A percentile compares a stretch with the other conserved stretches of the same genome.
phyloP scores from a whole-genome alignment of 2,329 filamentous ascomycete genomes.

The Xylariaceae sp. region DNA sequence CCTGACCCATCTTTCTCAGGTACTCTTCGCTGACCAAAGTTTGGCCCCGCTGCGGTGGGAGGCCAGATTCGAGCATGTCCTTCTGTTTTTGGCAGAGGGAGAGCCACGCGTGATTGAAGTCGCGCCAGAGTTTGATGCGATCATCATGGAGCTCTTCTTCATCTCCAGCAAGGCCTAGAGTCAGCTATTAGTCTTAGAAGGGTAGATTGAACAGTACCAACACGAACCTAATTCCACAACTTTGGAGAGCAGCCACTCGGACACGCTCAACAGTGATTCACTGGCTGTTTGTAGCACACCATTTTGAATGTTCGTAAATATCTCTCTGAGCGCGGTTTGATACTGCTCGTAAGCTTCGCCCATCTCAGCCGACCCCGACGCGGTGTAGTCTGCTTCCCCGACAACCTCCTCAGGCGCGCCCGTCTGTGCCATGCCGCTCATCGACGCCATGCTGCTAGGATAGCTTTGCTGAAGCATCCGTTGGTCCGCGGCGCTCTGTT shows the following conservation, averaged over 20 bases:
- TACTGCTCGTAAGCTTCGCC: constrained; percentile 74
- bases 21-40: constrained; percentile 71
- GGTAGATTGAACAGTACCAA: constrained; percentile 9
- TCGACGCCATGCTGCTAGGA: constrained; percentile 53
- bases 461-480: constrained; percentile 63
- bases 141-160: constrained; percentile 77
- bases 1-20: constrained; percentile 80
- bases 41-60: constrained; percentile 63
- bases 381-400: constrained; percentile 62
- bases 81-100: constrained; percentile 83
- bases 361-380: constrained; percentile 57
- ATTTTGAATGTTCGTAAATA: constrained; percentile 73
- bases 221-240: constrained; percentile 62
- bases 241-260: constrained; percentile 63
- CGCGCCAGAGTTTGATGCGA: constrained; percentile 85
- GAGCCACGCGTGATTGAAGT: constrained; percentile 95
- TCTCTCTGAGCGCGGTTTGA: constrained; percentile 65
- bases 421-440: constrained; percentile 55
- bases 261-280: constrained; percentile 59
- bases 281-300: constrained; percentile 58
- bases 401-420: constrained; percentile 55
- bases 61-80: constrained; percentile 70
- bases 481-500: constrained; percentile 63
- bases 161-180: constrained; percentile 80
- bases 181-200: constrained; percentile 33